These are phyloP conservation scores for Cladosporium sp. DNA, from an alignment of 2,329 filamentous ascomycete species.

Conservation along the genomic window DNA sequence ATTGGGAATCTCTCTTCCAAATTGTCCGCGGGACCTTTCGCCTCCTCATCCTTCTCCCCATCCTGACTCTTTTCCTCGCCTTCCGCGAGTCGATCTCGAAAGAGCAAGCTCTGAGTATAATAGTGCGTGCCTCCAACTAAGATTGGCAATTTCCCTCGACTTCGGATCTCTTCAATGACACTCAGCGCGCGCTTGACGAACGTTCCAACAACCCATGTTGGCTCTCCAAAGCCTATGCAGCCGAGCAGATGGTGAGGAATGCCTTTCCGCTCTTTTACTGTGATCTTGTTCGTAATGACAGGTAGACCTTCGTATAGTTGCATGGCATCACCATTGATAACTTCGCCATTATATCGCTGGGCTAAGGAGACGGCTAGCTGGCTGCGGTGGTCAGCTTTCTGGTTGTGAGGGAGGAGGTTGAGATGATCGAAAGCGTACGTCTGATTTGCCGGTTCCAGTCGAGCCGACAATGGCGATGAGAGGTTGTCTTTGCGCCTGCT, in stretches of 20 bases:
- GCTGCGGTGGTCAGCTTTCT: slow-evolving; percentile 34
- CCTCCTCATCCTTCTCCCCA: slow-evolving; percentile 22
- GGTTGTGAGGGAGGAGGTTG: neutral
- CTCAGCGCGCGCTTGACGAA: slow-evolving; percentile 68
- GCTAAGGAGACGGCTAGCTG: slow-evolving; percentile 90
- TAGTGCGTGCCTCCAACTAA: slow-evolving; percentile 94
- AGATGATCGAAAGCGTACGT: slow-evolving; percentile 57
- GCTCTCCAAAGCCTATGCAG: slow-evolving; percentile 68
- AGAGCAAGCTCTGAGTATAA: slow-evolving; percentile 85
- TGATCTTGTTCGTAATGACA: slow-evolving; percentile 93
- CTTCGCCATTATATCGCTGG: slow-evolving; percentile 76
- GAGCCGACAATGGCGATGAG: slow-evolving; percentile 81
- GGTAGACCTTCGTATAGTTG: slow-evolving; percentile 91
- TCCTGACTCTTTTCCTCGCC: neutral
- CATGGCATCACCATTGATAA: slow-evolving; percentile 98
- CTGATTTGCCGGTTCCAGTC: slow-evolving; percentile 90
- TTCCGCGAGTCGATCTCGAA: slow-evolving; percentile 64
- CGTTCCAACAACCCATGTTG: slow-evolving; percentile 76
- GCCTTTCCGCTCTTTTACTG: slow-evolving; percentile 66
- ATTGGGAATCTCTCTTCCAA: slow-evolving; percentile 57
- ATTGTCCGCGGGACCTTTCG: slow-evolving; percentile 31
- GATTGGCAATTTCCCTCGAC: slow-evolving; percentile 76
- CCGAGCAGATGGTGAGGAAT: slow-evolving; percentile 87
- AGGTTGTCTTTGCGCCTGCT: slow-evolving; percentile 40
- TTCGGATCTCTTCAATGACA: slow-evolving; percentile 72